phyloP scores from a whole-genome alignment of 1,284 basidiomycete genomes.

The Cryptococcus wingfieldii region DNA sequence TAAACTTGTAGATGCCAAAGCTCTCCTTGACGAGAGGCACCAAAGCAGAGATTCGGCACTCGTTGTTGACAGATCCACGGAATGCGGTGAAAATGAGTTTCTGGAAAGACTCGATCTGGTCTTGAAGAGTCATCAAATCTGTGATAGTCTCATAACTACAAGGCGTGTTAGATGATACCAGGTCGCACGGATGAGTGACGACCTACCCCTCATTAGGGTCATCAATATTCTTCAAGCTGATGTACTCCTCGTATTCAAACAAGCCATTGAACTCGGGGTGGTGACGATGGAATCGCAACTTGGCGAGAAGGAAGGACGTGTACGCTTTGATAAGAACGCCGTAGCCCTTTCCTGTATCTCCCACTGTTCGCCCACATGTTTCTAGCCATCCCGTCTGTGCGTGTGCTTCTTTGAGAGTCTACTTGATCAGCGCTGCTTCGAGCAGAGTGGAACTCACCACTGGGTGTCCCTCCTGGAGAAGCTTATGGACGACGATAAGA shows the following conservation, averaged over 20 bases:
- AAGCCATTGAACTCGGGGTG: slow-evolving; percentile 93
- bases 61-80: slow-evolving; percentile 82
- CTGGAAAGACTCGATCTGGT: slow-evolving; percentile 95
- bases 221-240: slow-evolving; percentile 90
- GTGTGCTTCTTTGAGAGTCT: slow-evolving; percentile 89
- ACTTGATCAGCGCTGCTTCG: slow-evolving; percentile 9
- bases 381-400: slow-evolving; percentile 95
- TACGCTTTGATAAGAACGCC: slow-evolving; percentile 87
- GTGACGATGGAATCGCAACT: slow-evolving; percentile 86
- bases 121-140: slow-evolving; percentile 91
- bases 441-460: slow-evolving; percentile 57
- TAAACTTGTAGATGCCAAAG: slow-evolving; percentile 95
- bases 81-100: slow-evolving; percentile 93
- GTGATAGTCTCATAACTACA: slow-evolving; percentile 88
- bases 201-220: slow-evolving; percentile 94
- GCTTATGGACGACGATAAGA: slow-evolving; percentile 91
- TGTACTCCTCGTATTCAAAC: slow-evolving; percentile 96
- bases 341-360: slow-evolving; percentile 78
- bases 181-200: background rate
- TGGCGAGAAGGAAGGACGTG: slow-evolving; percentile 89
- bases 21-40: slow-evolving; percentile 95
- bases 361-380: slow-evolving; percentile 83
- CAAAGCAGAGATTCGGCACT: slow-evolving; percentile 87
- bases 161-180: background rate
- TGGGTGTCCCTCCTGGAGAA: slow-evolving; percentile 91